phyloP scores from a whole-genome alignment of 2,329 filamentous ascomycete genomes.

The Aspergillus sp. region DNA sequence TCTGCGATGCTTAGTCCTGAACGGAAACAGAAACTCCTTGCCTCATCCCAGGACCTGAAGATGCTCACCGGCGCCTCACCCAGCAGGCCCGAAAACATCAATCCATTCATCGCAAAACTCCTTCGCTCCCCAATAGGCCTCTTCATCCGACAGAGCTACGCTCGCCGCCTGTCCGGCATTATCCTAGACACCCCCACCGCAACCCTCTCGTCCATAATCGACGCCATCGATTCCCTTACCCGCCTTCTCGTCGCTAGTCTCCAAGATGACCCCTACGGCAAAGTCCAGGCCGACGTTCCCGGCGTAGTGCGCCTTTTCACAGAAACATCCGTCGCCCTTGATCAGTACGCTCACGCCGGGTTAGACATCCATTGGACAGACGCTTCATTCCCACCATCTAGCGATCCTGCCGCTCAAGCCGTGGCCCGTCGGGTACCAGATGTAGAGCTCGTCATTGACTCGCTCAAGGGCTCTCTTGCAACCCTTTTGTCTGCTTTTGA shows the following conservation, averaged over 20 bases:
- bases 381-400: conserved; percentile 52
- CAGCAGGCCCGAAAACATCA: conserved; percentile 50
- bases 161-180: conserved; percentile 62
- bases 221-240: conserved; percentile 70
- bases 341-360: conserved; percentile 59
- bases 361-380: conserved; percentile 76
- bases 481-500: conserved; percentile 71
- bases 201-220: conserved; percentile 65
- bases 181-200: conserved; percentile 74
- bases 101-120: conserved; percentile 50
- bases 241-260: conserved; percentile 72
- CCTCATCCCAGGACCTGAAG: conserved; percentile 40
- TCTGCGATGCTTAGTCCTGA: conserved; percentile 41
- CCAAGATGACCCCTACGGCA: conserved; percentile 77
- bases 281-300: conserved; percentile 80
- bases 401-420: conserved; percentile 29
- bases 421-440: conserved; percentile 53
- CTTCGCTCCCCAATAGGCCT: conserved; percentile 59
- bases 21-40: conserved; percentile 38
- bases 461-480: conserved; percentile 64
- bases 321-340: conserved; percentile 65
- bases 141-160: conserved; percentile 70
- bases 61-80: conserved; percentile 33
- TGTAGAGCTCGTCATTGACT: conserved; percentile 67
- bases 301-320: conserved; percentile 73